Evolutionary conservation across 202 grass and related monocot genomes (phyloP), one percentile per base, ranked within the genome.

Genomic region (Carex arenaria): DNA sequence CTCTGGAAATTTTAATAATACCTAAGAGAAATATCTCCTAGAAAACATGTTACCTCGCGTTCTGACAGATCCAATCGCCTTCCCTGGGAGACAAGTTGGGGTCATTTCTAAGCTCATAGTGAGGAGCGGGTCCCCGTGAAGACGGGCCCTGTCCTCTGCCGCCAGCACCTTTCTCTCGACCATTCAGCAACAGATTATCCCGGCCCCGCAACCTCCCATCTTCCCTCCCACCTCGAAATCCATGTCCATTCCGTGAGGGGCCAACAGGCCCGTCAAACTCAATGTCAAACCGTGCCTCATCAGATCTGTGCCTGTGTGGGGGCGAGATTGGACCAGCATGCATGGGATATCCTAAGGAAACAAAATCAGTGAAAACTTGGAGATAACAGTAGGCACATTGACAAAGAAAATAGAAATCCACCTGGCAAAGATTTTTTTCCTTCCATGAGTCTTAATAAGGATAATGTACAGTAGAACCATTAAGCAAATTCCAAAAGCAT

Each of bases 1-100:
- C 45, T 49, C 45, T 11, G 45, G 45, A 7, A 40, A 10, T 11
- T 49, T 12, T 49, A 10, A 49, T 49, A 49, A 49, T 49, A 12
- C 45, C 45, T 14, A 52, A 73, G 69, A 74, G 10, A 74, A 53
- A 52, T 31, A 10, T 31, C 3, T 76, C 13, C 23, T 61, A 76
- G 80, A 56, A 70, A 60, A 78, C 4, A 65, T 63, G 65, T 79
- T 93, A 98, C 96, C 72, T 88, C 0, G 93, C 88, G 82, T 94
- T 96, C 84, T 92, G 88, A 79, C 93, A 99, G 88, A 96, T 96
- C 89, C 91, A 94, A 78, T 99, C 96, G 34, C 96, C 96, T 93
- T 93, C 96, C 83, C 93, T 90, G 84, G 91, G 96, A 2, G 91
- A 93, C 55, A 95, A 90, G 76, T 95, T 98, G 57, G 93, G 93